Conservation (phyloP, 768 basidiomycete genomes). For the Pleurotus giganteus region DNA sequence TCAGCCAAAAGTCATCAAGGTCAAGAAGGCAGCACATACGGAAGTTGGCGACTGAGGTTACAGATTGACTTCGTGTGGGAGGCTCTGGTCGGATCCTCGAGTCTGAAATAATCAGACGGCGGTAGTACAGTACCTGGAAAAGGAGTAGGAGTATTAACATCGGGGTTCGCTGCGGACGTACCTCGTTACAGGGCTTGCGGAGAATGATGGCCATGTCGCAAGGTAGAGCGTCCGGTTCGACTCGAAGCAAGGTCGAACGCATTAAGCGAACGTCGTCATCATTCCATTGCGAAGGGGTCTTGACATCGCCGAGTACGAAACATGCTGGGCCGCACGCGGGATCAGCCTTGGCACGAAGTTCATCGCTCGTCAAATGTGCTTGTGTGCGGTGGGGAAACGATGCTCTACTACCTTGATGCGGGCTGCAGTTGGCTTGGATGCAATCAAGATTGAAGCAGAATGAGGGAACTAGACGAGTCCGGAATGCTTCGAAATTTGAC, state of each 20-base stretch:
- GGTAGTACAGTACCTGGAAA: background rate
- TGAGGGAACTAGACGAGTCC: slow-evolving; percentile 23
- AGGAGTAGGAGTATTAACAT: background rate
- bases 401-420: slow-evolving; percentile 27
- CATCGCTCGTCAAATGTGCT: background rate
- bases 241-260: slow-evolving; percentile 33
- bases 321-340: background rate
- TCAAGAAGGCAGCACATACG: too few species aligned
- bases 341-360: slow-evolving; percentile 1
- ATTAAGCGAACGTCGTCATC: slow-evolving; percentile 24
- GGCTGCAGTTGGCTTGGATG: slow-evolving; percentile 34
- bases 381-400: slow-evolving; percentile 6
- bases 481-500: slow-evolving; percentile 32
- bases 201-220: slow-evolving; percentile 52
- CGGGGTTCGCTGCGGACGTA: slow-evolving; percentile 13
- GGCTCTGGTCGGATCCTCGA: too few species aligned
- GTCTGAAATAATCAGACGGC: background rate
- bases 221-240: slow-evolving; percentile 45
- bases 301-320: slow-evolving; percentile 15
- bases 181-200: slow-evolving; percentile 47
- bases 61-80: too few species aligned
- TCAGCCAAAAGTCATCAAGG: too few species aligned
- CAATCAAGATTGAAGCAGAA: slow-evolving; percentile 52
- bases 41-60: too few species aligned
- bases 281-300: slow-evolving; percentile 23